These are phyloP conservation scores for Nadsonia commutata DNA, from an alignment of 1,139 yeast species.

Conservation along the genomic window DNA sequence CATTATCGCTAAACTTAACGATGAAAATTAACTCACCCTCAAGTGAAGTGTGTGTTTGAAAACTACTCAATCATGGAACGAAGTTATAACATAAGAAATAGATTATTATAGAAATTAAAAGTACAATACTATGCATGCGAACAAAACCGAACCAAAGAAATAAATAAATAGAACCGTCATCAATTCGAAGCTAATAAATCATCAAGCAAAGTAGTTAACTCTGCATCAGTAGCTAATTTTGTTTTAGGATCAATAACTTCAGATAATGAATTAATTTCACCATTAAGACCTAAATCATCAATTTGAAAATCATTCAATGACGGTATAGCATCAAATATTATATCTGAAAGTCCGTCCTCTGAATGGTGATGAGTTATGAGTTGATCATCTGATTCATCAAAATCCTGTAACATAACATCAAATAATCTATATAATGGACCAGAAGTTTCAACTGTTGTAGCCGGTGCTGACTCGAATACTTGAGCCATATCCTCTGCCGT, in stretches of 20 bases:
- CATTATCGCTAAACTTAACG: slow-evolving; percentile 6
- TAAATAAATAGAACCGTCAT: no score
- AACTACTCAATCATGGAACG: no score
- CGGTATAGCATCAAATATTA: not conserved
- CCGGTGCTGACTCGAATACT: slow-evolving; percentile 19
- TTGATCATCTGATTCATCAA: slow-evolving; percentile 4
- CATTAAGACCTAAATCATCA: not conserved
- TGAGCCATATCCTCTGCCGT: slow-evolving; percentile 21
- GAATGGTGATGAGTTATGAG: not conserved
- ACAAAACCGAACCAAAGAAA: no score
- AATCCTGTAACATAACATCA: slow-evolving; percentile 18
- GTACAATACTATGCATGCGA: no score
- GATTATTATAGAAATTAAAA: no score
- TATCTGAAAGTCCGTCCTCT: not conserved
- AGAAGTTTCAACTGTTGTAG: slow-evolving; percentile 19
- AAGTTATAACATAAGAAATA: no score
- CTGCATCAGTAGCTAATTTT: no score
- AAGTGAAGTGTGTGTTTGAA: no score
- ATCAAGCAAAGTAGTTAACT: not conserved
- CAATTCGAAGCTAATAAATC: not conserved
- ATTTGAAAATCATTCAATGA: not conserved
- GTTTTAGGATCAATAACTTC: no score
- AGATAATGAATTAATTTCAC: not conserved
- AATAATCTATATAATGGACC: slow-evolving; percentile 21
- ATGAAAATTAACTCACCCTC: not conserved